phyloP scores from a whole-genome alignment of 192 early-diverging fungal species.

The Coemansia aciculifera region DNA sequence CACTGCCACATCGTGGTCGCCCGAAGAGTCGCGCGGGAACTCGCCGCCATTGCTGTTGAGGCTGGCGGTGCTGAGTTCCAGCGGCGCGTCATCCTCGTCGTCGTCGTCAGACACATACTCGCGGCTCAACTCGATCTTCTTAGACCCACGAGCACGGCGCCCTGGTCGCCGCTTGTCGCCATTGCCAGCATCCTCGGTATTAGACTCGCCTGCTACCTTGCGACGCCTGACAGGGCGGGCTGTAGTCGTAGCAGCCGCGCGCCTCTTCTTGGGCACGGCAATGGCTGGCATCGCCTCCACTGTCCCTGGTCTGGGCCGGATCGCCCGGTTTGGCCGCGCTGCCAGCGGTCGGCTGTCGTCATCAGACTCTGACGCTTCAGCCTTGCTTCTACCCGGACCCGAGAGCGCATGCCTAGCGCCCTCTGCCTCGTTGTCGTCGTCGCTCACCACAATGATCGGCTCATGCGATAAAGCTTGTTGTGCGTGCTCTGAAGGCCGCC shows the following conservation, averaged over 20 bases:
- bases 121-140: constrained; percentile 45
- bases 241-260: not conserved
- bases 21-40: constrained; percentile 1
- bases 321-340: constrained; percentile 10
- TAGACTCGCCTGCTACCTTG: constrained; percentile 9
- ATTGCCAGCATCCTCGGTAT: constrained; percentile 1
- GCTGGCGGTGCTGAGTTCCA: constrained; percentile 32
- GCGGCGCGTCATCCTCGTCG: constrained; percentile 26
- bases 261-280: not conserved
- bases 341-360: constrained; percentile 42
- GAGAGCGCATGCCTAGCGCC: not conserved
- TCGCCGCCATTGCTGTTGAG: constrained; percentile 10
- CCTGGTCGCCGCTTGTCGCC: constrained; percentile 16
- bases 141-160: constrained; percentile 22
- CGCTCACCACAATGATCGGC: constrained; percentile 19
- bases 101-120: constrained; percentile 50
- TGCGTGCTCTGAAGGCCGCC: not conserved
- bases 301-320: not conserved
- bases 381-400: not conserved
- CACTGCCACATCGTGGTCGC: constrained; percentile 31
- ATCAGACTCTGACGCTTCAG: constrained; percentile 16
- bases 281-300: not conserved
- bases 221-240: constrained; percentile 12
- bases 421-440: constrained; percentile 22
- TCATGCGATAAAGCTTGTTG: constrained; percentile 14